Conservation (phyloP, 352 stramenopile species). For the Pythium brassicae region DNA sequence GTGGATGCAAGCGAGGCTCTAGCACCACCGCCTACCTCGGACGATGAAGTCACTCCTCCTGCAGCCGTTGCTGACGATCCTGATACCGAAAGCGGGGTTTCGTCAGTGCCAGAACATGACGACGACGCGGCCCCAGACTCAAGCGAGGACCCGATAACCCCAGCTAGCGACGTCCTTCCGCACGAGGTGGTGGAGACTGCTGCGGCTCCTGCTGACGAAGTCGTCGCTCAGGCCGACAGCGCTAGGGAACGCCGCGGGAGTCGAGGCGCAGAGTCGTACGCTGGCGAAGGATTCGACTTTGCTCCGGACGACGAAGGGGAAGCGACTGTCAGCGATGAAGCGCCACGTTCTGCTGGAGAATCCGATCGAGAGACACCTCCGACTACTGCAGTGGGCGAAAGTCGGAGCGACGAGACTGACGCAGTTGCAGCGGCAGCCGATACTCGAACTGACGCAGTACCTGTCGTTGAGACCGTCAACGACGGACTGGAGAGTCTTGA, state of each 20-base stretch:
- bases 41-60: no score
- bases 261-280: slow-evolving; percentile 11
- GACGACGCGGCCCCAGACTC: background rate
- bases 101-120: no score
- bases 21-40: no score
- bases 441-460: background rate
- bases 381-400: background rate
- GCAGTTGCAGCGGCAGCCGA: background rate
- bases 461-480: background rate
- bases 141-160: background rate
- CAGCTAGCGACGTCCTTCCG: background rate
- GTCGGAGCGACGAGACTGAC: background rate
- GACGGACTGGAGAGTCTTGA: background rate
- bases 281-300: slow-evolving; percentile 12
- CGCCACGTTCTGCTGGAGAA: background rate
- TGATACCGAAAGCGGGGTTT: background rate
- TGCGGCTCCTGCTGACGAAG: background rate
- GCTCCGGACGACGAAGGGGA: slow-evolving; percentile 1
- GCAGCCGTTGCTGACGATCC: background rate
- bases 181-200: no score
- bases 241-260: slow-evolving; percentile 7
- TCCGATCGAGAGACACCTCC: background rate
- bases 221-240: background rate
- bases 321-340: background rate
- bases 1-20: no score